These are phyloP conservation scores for Lactarius psammicola DNA, from an alignment of 768 basidiomycete species.

Conservation along the genomic window DNA sequence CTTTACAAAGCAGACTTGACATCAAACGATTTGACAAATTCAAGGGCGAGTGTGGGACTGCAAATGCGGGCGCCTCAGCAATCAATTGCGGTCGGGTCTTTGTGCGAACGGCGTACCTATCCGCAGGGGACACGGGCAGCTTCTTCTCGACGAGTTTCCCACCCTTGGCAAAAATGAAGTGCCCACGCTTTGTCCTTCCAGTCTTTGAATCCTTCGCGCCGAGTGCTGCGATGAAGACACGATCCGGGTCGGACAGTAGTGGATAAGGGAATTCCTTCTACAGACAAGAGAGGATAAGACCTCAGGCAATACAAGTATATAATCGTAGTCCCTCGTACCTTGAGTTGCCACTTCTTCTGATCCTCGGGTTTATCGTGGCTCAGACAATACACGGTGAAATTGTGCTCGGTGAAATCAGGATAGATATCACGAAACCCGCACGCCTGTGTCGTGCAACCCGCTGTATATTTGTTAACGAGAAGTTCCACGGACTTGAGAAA, in stretches of 20 bases:
- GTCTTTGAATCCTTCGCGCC: conserved; percentile 65
- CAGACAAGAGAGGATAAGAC: conserved; percentile 16
- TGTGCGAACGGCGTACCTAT: conserved; percentile 54
- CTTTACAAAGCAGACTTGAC: conserved; percentile 10
- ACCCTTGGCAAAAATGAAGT: conserved; percentile 91
- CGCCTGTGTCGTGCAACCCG: conserved; percentile 90
- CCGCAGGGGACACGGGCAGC: conserved; percentile 81
- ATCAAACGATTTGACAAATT: conserved; percentile 55
- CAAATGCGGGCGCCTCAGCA: conserved; percentile 5
- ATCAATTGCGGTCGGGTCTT: neutral
- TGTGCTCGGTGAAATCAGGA: conserved; percentile 63
- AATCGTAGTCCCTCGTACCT: conserved; percentile 47
- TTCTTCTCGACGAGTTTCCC: conserved; percentile 85
- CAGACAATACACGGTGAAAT: conserved; percentile 80
- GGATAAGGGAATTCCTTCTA: conserved; percentile 85
- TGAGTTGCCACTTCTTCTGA: conserved; percentile 83
- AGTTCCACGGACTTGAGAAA: conserved; percentile 4
- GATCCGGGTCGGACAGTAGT: conserved; percentile 86
- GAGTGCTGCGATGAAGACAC: conserved; percentile 71
- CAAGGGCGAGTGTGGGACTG: conserved; percentile 63
- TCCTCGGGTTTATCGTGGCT: conserved; percentile 74
- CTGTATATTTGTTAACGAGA: conserved; percentile 39
- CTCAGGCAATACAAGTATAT: neutral
- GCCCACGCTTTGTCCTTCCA: conserved; percentile 85
- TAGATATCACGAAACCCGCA: conserved; percentile 88